Percentiles rank a stretch among this genome's conserved stretches.
phyloP scores from a whole-genome alignment of 2,329 filamentous ascomycete genomes.

The Incumbomyces delicatus region DNA sequence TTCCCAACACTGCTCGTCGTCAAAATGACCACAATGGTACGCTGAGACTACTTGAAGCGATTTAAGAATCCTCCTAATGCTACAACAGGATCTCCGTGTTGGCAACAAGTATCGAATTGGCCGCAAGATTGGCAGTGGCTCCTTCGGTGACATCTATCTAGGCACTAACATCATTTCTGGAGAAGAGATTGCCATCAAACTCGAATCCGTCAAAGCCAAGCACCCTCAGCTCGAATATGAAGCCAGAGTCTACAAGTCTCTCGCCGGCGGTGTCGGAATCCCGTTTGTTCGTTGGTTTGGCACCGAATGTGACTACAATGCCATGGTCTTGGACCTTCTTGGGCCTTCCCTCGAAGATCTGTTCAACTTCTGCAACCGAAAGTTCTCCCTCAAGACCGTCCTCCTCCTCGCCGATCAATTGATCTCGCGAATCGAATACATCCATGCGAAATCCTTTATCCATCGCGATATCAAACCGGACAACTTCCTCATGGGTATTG shows the following conservation, averaged over 20 bases:
- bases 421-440: slow-evolving; percentile 98
- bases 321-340: slow-evolving; percentile 96
- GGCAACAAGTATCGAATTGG: slow-evolving; percentile 99
- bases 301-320: slow-evolving; percentile 99
- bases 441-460: slow-evolving; percentile 98
- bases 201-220: slow-evolving; percentile 98
- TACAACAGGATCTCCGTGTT: slow-evolving; percentile 79
- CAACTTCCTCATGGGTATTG: slow-evolving; percentile 97
- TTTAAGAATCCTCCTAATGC: slow-evolving; percentile 7
- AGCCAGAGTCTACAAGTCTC: slow-evolving; percentile 75
- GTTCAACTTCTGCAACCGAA: slow-evolving; percentile 99
- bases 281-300: slow-evolving; percentile 99
- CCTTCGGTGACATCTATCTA: slow-evolving; percentile 97
- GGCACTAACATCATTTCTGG: slow-evolving; percentile 99
- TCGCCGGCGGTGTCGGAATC: slow-evolving; percentile 94
- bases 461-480: slow-evolving; percentile 99
- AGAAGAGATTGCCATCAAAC: slow-evolving; percentile 99
- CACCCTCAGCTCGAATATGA: slow-evolving; percentile 98
- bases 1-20: slow-evolving; percentile 7
- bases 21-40: slow-evolving; percentile 57
- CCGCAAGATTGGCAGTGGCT: slow-evolving; percentile 95
- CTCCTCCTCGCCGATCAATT: slow-evolving; percentile 93
- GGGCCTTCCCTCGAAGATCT: slow-evolving; percentile 93
- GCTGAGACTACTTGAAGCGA: slow-evolving; percentile 16
- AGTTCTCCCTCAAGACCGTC: slow-evolving; percentile 98